Evolutionary conservation across 2,329 filamentous ascomycete genomes (phyloP).

Genomic region (Teratosphaeria gauchensis): DNA sequence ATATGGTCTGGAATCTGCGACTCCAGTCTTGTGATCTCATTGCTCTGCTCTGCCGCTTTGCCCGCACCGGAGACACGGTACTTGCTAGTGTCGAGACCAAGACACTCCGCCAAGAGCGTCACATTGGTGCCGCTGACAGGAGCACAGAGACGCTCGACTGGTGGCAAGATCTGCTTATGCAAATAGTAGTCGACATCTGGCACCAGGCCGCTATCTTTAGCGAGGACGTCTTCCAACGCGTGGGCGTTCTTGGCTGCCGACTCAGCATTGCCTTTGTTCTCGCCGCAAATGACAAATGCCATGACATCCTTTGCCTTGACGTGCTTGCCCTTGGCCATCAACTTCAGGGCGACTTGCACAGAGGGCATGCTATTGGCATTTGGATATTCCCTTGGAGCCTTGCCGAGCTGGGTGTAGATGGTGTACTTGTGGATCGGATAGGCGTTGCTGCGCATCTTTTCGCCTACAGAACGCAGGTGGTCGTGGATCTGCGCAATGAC

Average conservation of each 20-base stretch:
- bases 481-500: constrained; percentile 88
- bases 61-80: constrained; percentile 60
- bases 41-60: constrained; percentile 44
- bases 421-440: constrained; percentile 82
- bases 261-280: constrained; percentile 53
- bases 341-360: constrained; percentile 85
- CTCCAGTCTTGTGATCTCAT: constrained; percentile 80
- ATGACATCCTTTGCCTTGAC: constrained; percentile 94
- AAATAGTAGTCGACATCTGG: constrained; percentile 98
- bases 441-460: constrained; percentile 72
- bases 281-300: constrained; percentile 80
- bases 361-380: constrained; percentile 94
- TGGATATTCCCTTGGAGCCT: constrained; percentile 84
- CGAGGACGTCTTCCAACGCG: constrained; percentile 73
- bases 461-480: constrained; percentile 73
- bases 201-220: constrained; percentile 61
- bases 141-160: constrained; percentile 92
- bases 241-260: constrained; percentile 80
- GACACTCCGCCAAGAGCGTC: constrained; percentile 78
- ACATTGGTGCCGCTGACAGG: constrained; percentile 91
- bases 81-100: constrained; percentile 81
- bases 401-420: constrained; percentile 95
- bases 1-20: constrained; percentile 87
- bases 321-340: constrained; percentile 75
- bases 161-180: constrained; percentile 95